A percentile compares a stretch with the other conserved stretches of the same genome.
Conservation (phyloP, 2,329 filamentous ascomycete species). For the Hymenoscyphus salicellus region DNA sequence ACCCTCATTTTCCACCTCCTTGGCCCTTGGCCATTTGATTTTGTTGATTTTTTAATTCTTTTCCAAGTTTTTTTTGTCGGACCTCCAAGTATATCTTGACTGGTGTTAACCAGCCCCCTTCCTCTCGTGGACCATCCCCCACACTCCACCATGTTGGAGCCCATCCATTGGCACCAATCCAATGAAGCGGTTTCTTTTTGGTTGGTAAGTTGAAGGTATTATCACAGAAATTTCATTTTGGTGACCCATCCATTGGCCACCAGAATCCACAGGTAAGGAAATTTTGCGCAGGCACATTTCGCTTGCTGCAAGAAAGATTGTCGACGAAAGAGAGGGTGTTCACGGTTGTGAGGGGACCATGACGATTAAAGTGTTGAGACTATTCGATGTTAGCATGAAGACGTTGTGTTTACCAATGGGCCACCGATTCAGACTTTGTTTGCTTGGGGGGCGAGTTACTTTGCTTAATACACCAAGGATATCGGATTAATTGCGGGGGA, state of each 20-base stretch:
- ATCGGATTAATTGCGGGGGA: background rate
- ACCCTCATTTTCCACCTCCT: background rate
- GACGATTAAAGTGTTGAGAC: background rate
- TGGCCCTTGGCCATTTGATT: background rate
- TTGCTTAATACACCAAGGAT: background rate
- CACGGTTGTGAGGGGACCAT: no score
- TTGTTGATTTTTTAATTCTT: background rate
- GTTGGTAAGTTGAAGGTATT: background rate
- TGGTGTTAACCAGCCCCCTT: no score
- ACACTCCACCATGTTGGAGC: background rate
- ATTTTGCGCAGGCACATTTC: background rate
- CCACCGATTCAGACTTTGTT: background rate
- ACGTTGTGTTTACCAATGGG: background rate
- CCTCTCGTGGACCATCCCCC: background rate
- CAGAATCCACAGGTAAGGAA: no score
- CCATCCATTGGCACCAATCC: background rate
- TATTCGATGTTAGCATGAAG: background rate
- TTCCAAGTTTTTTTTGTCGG: background rate
- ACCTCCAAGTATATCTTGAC: no score
- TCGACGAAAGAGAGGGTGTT: no score
- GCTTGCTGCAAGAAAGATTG: background rate
- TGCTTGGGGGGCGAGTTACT: background rate
- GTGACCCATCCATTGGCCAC: background rate
- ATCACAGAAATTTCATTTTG: background rate
- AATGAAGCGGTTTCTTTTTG: background rate